Conservation (phyloP, 805 yeast genomes). For the Yarrowia sp. region DNA sequence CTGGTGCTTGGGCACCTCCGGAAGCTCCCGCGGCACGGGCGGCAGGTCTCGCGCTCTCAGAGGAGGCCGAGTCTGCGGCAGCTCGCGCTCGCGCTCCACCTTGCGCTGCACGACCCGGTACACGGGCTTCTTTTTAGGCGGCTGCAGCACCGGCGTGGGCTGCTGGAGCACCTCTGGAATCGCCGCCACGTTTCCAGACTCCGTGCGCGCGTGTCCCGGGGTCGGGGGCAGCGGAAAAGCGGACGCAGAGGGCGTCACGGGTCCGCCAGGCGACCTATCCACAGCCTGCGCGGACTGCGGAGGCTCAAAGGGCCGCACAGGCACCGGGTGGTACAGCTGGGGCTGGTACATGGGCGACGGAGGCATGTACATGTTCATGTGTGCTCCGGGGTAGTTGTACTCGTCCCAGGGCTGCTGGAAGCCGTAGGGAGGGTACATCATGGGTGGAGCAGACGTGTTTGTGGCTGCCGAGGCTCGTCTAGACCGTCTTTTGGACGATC, state of each 20-base stretch:
- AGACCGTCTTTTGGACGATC: not conserved
- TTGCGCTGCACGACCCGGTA: constrained; percentile 9
- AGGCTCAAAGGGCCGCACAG: constrained; percentile 17
- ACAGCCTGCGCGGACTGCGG: too few relatives aligned
- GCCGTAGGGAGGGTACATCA: constrained; percentile 19
- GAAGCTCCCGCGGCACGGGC: not conserved
- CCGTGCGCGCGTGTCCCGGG: constrained; percentile 9
- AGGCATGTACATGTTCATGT: constrained; percentile 22
- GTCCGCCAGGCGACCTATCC: too few relatives aligned
- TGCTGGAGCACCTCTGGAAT: constrained; percentile 19
- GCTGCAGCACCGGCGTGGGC: too few relatives aligned
- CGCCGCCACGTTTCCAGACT: not conserved
- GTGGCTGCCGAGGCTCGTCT: constrained; percentile 2
- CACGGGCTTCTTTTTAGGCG: not conserved
- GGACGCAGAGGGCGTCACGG: not conserved
- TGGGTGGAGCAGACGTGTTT: not conserved
- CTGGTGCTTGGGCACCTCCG: not conserved
- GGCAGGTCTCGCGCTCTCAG: not conserved
- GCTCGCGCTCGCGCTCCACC: not conserved
- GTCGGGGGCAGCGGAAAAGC: not conserved
- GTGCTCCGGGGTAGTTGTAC: not conserved
- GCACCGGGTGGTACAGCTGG: constrained; percentile 19
- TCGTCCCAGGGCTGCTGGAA: constrained; percentile 7
- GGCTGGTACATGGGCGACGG: constrained; percentile 10
- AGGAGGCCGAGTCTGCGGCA: not conserved